Evolutionary conservation across 371 early-diverging fungal species (phyloP).

Genomic region (Circinella minor): DNA sequence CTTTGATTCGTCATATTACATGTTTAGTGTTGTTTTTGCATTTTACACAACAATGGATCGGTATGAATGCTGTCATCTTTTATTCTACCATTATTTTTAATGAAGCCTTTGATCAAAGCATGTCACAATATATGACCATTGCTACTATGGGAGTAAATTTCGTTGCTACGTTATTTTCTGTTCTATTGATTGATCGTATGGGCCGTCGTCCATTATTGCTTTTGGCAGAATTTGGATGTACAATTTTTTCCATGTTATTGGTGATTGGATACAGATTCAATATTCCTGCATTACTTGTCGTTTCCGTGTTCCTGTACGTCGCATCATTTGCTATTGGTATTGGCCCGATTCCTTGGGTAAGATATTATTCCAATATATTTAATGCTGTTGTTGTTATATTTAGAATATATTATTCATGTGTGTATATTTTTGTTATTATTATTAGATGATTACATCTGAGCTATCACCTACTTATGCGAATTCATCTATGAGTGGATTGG

Average conservation of each 20-base stretch:
- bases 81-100: conserved; percentile 74
- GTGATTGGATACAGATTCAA: conserved; percentile 44
- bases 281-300: conserved; percentile 33
- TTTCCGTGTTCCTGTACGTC: conserved; percentile 53
- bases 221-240: conserved; percentile 59
- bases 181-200: conserved; percentile 70
- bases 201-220: conserved; percentile 77
- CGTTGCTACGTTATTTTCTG: conserved; percentile 52
- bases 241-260: conserved; percentile 55
- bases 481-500: conserved; percentile 44
- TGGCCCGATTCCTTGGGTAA: conserved; percentile 30
- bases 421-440: too few species aligned
- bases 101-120: conserved; percentile 49
- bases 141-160: conserved; percentile 64
- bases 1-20: conserved; percentile 48
- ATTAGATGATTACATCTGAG: conserved; percentile 57
- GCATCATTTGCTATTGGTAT: conserved; percentile 68
- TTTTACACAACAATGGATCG: conserved; percentile 76
- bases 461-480: conserved; percentile 65
- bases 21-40: conserved; percentile 60
- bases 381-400: too few species aligned
- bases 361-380: too few species aligned
- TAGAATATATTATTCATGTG: too few species aligned
- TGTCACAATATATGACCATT: conserved; percentile 56
- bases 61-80: conserved; percentile 83